These are phyloP conservation scores for Wolfiporia cocos DNA, from an alignment of 1,284 basidiomycete species.

Conservation along the genomic window DNA sequence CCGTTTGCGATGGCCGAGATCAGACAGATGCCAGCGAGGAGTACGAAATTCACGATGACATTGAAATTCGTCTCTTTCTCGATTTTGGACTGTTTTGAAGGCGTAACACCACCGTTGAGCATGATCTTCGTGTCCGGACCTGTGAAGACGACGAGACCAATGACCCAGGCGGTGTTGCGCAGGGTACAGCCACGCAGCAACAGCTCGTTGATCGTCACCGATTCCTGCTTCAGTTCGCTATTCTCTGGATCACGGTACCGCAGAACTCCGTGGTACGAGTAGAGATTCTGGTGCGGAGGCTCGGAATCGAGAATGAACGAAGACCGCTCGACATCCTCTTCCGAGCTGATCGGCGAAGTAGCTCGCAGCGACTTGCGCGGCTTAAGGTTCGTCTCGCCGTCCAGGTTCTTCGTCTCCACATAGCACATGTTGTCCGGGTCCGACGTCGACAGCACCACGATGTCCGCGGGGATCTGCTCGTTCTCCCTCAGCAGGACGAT, in stretches of 20 bases:
- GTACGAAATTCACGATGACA: constrained; percentile 88
- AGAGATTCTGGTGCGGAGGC: constrained; percentile 90
- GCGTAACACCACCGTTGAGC: constrained; percentile 90
- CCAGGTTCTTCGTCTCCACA: constrained; percentile 92
- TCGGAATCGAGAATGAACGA: constrained; percentile 90
- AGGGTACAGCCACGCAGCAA: constrained; percentile 88
- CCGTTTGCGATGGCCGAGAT: constrained; percentile 74
- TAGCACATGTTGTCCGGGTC: constrained; percentile 84
- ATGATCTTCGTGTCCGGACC: constrained; percentile 98
- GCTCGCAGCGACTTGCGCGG: constrained; percentile 74
- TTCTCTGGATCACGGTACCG: constrained; percentile 56
- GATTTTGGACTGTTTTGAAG: constrained; percentile 93
- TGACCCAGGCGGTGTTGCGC: constrained; percentile 93
- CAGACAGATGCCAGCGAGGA: constrained; percentile 78
- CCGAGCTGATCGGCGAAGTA: constrained; percentile 72
- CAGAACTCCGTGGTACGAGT: constrained; percentile 85
- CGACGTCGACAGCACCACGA: constrained; percentile 85
- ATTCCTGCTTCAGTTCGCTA: constrained; percentile 53
- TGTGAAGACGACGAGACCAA: constrained; percentile 92
- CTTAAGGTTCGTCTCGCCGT: constrained; percentile 97
- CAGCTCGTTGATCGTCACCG: constrained; percentile 88
- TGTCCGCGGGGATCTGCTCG: constrained; percentile 94
- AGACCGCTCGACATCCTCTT: constrained; percentile 88
- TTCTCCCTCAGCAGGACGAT: constrained; percentile 87
- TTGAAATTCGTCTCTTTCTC: constrained; percentile 99